Base-by-base conservation (phyloP, 441 rosid genomes). In the Populus trichocarpa region DNA sequence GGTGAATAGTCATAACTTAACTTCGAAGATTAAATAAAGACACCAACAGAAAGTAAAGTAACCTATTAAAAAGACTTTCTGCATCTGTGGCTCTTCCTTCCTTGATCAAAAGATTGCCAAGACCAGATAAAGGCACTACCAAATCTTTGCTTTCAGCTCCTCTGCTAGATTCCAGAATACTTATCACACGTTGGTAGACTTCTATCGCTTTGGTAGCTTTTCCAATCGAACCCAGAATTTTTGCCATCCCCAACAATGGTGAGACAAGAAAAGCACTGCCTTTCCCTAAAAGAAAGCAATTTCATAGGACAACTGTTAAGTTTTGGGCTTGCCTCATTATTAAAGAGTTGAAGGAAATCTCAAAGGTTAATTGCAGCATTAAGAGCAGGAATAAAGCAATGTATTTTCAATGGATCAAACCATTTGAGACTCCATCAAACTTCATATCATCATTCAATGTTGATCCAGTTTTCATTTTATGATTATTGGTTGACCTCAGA, bases 211-310 rank as follows among this genome's bases (percentile, higher is more conserved):
- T 87, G 35, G 78, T 78, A 35, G 86, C 83, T 85, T 87, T 89
- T 81, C 96, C 90, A 71, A 84, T 72, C 28, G 85, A 92, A 81
- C 85, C 85, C 68, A 90, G 84, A 85, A 86, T 88, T 90, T 95
- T 92, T 64, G 98, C 98, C 83, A 91, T 79, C 71, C 94, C 97
- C 88, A 93, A 84, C 70, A 93, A 84, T 32, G 98, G 90, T 40
- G 89, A 81, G 85, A 92, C 85, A 42, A 95, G 89, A 76, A 88
- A 84, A 61, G 84, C 81, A 83, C 88, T 88, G 74, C 42, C 67
- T 75, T 86, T 80, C 77, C 97, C 97, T 95, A 77, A 46, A 78
- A 84, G 57, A 14, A 78, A 67, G 71, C 72, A 75, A 53, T 25
- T 30, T 25, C 28, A 46, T 20, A 70, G 26, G 8, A 67, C 63